phyloP scores from a whole-genome alignment of 495 filamentous ascomycete genomes.

The Annulohypoxylon moriforme region DNA sequence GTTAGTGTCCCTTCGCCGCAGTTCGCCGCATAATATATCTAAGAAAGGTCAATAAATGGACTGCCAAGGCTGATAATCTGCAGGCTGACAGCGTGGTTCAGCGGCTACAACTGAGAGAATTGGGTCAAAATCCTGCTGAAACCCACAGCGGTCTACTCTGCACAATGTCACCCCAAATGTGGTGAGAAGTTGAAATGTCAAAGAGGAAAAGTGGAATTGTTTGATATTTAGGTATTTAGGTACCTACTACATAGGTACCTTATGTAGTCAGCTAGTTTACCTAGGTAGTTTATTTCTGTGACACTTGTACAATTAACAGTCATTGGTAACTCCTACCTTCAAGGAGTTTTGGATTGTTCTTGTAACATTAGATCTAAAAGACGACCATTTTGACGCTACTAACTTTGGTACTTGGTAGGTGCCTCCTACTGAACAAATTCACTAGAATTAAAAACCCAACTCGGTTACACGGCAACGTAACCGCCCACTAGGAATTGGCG shows the following conservation, averaged over 20 bases:
- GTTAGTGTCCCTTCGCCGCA: background rate
- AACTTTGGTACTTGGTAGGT: too few species aligned
- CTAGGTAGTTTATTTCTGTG: background rate
- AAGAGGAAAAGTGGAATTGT: background rate
- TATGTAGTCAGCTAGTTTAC: too few species aligned
- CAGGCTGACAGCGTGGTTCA: constrained; percentile 8
- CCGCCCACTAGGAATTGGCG: background rate
- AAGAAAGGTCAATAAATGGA: background rate
- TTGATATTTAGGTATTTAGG: background rate
- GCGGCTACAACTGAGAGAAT: constrained; percentile 8
- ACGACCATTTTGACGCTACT: too few species aligned
- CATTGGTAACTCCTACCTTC: too few species aligned
- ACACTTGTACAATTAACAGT: background rate
- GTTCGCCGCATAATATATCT: background rate
- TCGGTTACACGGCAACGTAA: constrained; percentile 4
- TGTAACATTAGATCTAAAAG: background rate
- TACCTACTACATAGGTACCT: too few species aligned
- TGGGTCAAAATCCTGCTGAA: constrained; percentile 35
- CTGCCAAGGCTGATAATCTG: constrained; percentile 21
- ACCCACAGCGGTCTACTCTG: constrained; percentile 8
- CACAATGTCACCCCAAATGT: background rate
- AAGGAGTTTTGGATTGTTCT: background rate
- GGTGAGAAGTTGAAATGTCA: too few species aligned
- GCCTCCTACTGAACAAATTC: too few species aligned
- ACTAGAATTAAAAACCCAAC: background rate